These are phyloP conservation scores for Crotalaria pallida DNA, from an alignment of 306 rosid genomes.

Conservation along the genomic window DNA sequence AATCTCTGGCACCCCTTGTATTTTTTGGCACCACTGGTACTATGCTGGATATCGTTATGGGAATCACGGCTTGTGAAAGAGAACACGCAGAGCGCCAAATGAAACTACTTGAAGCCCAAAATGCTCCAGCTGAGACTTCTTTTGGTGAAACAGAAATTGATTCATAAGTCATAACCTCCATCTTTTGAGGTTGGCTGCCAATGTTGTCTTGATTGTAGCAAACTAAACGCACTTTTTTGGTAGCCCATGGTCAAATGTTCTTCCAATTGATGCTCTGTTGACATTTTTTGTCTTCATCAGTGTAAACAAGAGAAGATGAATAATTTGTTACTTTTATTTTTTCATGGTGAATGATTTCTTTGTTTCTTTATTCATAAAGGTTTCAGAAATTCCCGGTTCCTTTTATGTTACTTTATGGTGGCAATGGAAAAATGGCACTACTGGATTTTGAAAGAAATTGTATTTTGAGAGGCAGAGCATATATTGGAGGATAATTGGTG, in stretches of 20 bases:
- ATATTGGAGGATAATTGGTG: not conserved
- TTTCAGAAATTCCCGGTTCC: not conserved
- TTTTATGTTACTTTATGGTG: not conserved
- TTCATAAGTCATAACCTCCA: conserved; percentile 44
- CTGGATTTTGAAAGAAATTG: not conserved
- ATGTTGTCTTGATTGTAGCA: conserved; percentile 15
- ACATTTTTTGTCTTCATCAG: not conserved
- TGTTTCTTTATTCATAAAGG: not conserved
- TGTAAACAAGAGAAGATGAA: conserved; percentile 3
- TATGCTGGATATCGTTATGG: conserved; percentile 90
- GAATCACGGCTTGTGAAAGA: conserved; percentile 74
- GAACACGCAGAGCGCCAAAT: conserved; percentile 90
- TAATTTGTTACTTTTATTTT: not conserved
- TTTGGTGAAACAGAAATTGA: conserved; percentile 29
- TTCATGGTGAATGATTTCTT: conserved; percentile 9
- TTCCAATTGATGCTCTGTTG: not conserved
- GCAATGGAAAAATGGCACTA: not conserved
- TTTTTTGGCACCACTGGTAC: conserved; percentile 96
- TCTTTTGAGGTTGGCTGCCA: not conserved
- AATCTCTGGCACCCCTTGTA: conserved; percentile 85
- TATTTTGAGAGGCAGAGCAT: not conserved
- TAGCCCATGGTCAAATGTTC: not conserved
- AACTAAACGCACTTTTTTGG: conserved; percentile 1
- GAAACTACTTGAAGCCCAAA: conserved; percentile 70
- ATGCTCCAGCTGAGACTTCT: conserved; percentile 35